phyloP scores from a whole-genome alignment of 2,329 filamentous ascomycete species.

The Neocatenulostroma microsporum region DNA sequence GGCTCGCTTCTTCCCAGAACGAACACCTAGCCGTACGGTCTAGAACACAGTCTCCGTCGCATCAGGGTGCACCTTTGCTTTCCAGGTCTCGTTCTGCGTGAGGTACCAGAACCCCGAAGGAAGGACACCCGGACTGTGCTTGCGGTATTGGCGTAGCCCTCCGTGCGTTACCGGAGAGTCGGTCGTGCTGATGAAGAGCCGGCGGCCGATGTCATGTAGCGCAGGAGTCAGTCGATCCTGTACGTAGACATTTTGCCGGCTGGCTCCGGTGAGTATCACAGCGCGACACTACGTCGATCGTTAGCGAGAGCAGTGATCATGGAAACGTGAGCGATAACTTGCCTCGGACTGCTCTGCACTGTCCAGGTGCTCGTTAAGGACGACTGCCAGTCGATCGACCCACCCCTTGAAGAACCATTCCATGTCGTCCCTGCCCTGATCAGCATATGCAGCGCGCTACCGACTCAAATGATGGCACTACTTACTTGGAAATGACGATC shows the following conservation, averaged over 20 bases:
- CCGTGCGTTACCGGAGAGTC: not conserved
- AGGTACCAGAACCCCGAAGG: not conserved
- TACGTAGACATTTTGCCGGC: constrained; percentile 9
- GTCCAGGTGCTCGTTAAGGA: too few species aligned
- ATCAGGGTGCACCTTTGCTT: not conserved
- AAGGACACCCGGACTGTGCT: not conserved
- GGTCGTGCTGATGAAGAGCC: not conserved
- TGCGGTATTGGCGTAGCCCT: not conserved
- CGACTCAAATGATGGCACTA: too few species aligned
- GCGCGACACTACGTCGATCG: not conserved
- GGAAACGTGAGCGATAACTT: too few species aligned
- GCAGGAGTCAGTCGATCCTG: too few species aligned
- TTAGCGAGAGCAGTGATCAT: too few species aligned
- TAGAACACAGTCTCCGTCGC: too few species aligned
- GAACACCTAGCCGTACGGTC: too few species aligned
- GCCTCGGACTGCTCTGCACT: too few species aligned
- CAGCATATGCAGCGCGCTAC: not conserved
- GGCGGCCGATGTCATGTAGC: too few species aligned
- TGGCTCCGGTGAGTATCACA: not conserved
- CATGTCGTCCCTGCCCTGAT: not conserved
- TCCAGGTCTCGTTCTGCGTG: not conserved
- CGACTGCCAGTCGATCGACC: too few species aligned
- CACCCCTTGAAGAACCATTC: too few species aligned
- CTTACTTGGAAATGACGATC: not conserved
- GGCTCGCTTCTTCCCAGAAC: too few species aligned